These are phyloP conservation scores for Raphidocelis subcapitata DNA, from an alignment of 139 green algal species.

Conservation along the genomic window DNA sequence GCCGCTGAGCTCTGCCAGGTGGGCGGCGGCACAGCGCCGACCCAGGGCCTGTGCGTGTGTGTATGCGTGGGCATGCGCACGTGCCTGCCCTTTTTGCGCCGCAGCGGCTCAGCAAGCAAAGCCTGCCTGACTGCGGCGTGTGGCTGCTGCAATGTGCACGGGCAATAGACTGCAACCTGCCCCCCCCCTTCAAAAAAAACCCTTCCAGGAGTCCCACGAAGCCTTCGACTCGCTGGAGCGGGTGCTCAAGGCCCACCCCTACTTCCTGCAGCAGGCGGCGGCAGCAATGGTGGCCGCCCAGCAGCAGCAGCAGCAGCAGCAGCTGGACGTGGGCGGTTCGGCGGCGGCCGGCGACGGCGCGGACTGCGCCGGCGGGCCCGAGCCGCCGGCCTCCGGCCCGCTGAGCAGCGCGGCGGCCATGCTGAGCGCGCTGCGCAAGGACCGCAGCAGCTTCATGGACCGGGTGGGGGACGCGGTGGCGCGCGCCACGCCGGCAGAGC, in stretches of 20 bases:
- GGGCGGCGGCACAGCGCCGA: no score
- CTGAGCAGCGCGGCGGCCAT: constrained; percentile 14
- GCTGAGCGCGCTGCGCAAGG: constrained; percentile 31
- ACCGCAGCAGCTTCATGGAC: constrained; percentile 41
- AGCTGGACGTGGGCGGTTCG: neutral
- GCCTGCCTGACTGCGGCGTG: no score
- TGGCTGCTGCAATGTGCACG: no score
- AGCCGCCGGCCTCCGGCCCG: neutral
- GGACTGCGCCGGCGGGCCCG: neutral
- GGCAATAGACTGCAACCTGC: no score
- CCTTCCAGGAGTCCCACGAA: constrained; percentile 55
- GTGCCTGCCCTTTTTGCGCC: no score
- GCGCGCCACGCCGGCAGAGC: neutral
- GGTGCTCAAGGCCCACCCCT: constrained; percentile 44
- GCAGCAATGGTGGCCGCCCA: constrained; percentile 1
- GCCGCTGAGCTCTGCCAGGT: constrained; percentile 36
- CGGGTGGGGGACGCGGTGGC: constrained; percentile 5
- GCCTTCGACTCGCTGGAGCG: constrained; percentile 59
- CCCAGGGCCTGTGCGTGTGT: neutral
- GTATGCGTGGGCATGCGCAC: no score
- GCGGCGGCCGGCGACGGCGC: neutral
- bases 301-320: neutral
- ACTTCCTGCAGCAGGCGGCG: constrained; percentile 26
- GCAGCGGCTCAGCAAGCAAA: no score
- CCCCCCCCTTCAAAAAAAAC: neutral